Conservation (phyloP, 495 filamentous ascomycete genomes). For the Ramalina intermedia region DNA sequence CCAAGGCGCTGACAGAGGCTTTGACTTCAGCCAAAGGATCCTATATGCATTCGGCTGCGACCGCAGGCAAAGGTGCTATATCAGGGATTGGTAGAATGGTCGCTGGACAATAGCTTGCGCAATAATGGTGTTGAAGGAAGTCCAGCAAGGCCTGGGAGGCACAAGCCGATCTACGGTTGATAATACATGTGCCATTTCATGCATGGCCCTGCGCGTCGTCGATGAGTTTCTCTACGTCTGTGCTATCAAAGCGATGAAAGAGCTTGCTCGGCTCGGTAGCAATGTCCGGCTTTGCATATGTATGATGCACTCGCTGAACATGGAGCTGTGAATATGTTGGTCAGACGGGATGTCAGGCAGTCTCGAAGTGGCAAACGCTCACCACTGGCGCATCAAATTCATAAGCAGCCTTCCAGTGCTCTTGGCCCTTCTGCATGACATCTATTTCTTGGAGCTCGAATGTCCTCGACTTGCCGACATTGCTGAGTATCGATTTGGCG, state of each 20-base stretch:
- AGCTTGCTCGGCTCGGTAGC: conserved; percentile 54
- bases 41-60: conserved; percentile 24
- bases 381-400: conserved; percentile 86
- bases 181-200: background rate
- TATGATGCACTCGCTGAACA: conserved; percentile 31
- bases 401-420: conserved; percentile 65
- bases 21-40: conserved; percentile 25
- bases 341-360: background rate
- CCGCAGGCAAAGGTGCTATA: conserved; percentile 29
- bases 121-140: too few relatives aligned
- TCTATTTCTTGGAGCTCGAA: conserved; percentile 72
- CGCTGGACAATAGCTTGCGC: conserved; percentile 15
- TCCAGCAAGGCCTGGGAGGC: background rate
- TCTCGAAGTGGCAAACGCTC: conserved; percentile 11
- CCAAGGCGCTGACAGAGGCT: conserved; percentile 20
- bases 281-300: conserved; percentile 25
- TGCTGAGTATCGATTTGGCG: conserved; percentile 56
- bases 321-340: conserved; percentile 42
- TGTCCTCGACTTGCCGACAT: conserved; percentile 50
- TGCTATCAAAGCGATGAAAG: conserved; percentile 67
- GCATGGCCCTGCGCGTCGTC: conserved; percentile 39
- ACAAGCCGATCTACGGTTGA: background rate
- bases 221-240: conserved; percentile 57
- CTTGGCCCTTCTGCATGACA: conserved; percentile 50
- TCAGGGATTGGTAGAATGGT: conserved; percentile 15